Evolutionary conservation across 306 rosid genomes (phyloP).

Genomic region (Cyclanthera cordifolia): DNA sequence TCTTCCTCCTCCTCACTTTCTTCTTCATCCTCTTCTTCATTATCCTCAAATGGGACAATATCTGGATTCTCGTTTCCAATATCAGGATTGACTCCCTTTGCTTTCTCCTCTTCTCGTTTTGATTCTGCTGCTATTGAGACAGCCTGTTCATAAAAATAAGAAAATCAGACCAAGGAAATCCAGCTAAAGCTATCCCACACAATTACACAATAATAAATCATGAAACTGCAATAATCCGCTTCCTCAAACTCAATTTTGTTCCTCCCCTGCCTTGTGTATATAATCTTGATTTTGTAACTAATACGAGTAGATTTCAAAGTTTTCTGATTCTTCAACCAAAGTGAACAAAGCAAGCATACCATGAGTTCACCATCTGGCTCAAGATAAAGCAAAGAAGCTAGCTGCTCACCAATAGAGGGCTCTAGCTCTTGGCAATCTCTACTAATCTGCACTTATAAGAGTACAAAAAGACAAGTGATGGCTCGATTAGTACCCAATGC

Average conservation of each 20-base stretch:
- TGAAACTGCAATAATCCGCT: not conserved
- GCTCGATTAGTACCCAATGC: not conserved
- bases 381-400: constrained; percentile 90
- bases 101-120: constrained; percentile 97
- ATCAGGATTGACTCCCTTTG: constrained; percentile 88
- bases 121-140: constrained; percentile 79
- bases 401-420: constrained; percentile 85
- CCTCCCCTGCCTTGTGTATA: not conserved
- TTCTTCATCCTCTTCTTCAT: constrained; percentile 98
- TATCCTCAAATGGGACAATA: constrained; percentile 96
- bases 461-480: not conserved
- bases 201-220: not conserved
- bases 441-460: constrained; percentile 67
- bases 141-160: constrained; percentile 41
- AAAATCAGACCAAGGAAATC: constrained; percentile 7
- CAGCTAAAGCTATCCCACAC: not conserved
- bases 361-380: constrained; percentile 99
- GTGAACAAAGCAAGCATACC: constrained; percentile 42
- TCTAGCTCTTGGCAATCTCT: constrained; percentile 99
- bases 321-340: constrained; percentile 5
- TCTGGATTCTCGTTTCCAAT: constrained; percentile 87
- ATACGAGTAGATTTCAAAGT: not conserved
- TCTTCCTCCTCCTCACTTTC: constrained; percentile 98
- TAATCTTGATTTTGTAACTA: not conserved
- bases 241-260: not conserved